Percentiles rank a stretch among this genome's conserved stretches.
Evolutionary conservation across 2,329 filamentous ascomycete species (phyloP).

Genomic region (Phaeosphaeria sp.): DNA sequence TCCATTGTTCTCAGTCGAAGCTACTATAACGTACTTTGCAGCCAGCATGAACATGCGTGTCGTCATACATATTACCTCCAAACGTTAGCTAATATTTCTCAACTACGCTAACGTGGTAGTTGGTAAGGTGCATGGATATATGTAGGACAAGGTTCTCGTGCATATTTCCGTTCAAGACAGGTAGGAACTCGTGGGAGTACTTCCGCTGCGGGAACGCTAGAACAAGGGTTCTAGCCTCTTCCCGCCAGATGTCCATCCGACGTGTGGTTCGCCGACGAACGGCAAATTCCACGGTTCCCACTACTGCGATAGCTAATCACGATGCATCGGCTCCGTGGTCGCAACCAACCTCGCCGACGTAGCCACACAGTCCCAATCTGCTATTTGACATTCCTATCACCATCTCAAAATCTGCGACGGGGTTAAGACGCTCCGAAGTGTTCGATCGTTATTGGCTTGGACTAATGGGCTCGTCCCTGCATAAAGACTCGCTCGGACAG

Average conservation of each 20-base stretch:
- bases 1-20: no score
- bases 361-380: neutral
- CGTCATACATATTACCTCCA: no score
- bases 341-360: neutral
- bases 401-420: neutral
- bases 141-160: neutral
- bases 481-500: slow-evolving; percentile 24
- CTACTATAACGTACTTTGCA: no score
- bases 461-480: slow-evolving; percentile 9
- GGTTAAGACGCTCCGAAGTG: neutral
- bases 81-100: no score
- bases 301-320: neutral
- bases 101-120: no score
- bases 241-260: neutral
- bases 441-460: neutral
- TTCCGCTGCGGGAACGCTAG: neutral
- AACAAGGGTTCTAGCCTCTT: neutral
- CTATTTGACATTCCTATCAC: neutral
- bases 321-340: neutral
- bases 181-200: no score
- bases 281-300: neutral
- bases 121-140: no score
- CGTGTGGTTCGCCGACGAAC: neutral
- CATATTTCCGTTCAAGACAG: neutral
- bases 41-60: no score